These are phyloP conservation scores for Geopyxis carbonaria DNA, from an alignment of 495 filamentous ascomycete species.

Conservation along the genomic window DNA sequence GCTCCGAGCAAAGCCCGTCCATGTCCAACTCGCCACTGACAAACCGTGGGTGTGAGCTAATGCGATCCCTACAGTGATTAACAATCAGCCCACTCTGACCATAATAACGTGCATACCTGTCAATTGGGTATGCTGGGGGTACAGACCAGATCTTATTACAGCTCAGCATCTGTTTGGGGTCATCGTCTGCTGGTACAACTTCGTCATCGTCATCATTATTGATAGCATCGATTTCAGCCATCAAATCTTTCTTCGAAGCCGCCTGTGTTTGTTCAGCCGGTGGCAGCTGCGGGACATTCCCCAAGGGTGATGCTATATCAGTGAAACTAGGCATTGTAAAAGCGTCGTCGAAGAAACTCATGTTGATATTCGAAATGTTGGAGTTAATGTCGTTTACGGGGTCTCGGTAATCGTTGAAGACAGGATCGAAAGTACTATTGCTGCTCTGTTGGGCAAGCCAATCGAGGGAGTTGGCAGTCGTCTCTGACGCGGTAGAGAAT, in stretches of 20 bases:
- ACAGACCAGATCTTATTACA: conserved; percentile 89
- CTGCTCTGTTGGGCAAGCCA: conserved; percentile 64
- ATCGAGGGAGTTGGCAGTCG: conserved; percentile 36
- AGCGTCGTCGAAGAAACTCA: conserved; percentile 79
- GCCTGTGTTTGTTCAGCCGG: not conserved
- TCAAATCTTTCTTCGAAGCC: conserved; percentile 33
- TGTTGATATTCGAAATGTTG: conserved; percentile 37
- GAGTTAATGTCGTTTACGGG: conserved; percentile 56
- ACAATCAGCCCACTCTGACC: conserved; percentile 1
- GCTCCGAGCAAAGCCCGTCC: conserved; percentile 76
- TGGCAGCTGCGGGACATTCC: conserved; percentile 1
- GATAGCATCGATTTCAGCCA: conserved; percentile 47
- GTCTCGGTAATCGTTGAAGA: conserved; percentile 88
- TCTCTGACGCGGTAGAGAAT: conserved; percentile 8
- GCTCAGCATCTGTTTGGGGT: conserved; percentile 48
- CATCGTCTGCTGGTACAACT: conserved; percentile 48
- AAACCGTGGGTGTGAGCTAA: conserved; percentile 74
- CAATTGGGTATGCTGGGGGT: conserved; percentile 1
- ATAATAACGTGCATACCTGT: not conserved
- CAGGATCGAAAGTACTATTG: conserved; percentile 75
- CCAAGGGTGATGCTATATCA: conserved; percentile 15
- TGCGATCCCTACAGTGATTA: conserved; percentile 53
- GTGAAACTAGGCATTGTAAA: conserved; percentile 41
- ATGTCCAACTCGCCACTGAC: conserved; percentile 80
- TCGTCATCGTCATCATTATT: conserved; percentile 34